Evolutionary conservation across 1,139 yeast species (phyloP).

Genomic region (Yamadazyma friedrichii): DNA sequence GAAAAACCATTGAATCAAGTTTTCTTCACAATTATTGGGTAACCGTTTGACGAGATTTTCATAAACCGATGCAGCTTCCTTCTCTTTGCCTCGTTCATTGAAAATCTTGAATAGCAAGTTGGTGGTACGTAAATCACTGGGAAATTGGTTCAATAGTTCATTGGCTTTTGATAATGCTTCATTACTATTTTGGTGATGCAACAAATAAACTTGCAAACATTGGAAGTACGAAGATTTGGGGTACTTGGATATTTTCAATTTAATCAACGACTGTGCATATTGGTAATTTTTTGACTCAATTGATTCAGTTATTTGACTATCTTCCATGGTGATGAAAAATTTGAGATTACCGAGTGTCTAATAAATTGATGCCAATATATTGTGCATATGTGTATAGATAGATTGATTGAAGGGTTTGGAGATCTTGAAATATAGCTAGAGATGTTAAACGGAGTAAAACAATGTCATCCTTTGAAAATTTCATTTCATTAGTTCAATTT

Average conservation of each 20-base stretch:
- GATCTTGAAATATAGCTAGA: no score
- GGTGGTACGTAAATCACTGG: conserved; percentile 56
- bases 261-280: conserved; percentile 51
- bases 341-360: no score
- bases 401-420: no score
- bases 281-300: conserved; percentile 55
- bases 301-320: conserved; percentile 33
- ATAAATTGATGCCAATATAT: no score
- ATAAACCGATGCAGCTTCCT: conserved; percentile 44
- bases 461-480: conserved; percentile 4
- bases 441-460: no score
- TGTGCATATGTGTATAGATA: neutral
- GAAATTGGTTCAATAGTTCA: conserved; percentile 42
- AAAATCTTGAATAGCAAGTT: conserved; percentile 45
- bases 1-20: conserved; percentile 51
- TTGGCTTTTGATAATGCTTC: conserved; percentile 45
- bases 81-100: conserved; percentile 28
- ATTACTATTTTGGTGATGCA: conserved; percentile 41
- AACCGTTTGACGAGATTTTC: conserved; percentile 58
- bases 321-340: conserved; percentile 6
- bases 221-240: conserved; percentile 58
- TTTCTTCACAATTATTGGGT: conserved; percentile 35
- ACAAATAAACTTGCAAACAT: conserved; percentile 48
- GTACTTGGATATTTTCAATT: conserved; percentile 48
- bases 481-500: conserved; percentile 8